Base-by-base conservation (phyloP, 1,139 yeast species). In the Kurtzmaniella quercitrusa region DNA sequence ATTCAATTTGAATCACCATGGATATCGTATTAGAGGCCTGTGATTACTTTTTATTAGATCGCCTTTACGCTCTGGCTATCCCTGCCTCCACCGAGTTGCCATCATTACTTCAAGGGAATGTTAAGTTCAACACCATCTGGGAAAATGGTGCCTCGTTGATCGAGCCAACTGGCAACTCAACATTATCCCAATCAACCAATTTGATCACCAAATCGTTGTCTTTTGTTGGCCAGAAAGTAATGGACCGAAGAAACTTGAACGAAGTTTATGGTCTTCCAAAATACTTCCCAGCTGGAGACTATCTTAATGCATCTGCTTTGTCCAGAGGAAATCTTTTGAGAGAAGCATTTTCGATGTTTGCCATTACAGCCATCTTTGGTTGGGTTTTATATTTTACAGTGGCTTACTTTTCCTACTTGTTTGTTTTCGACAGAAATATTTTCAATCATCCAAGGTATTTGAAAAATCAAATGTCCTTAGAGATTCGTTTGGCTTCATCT, bases 391-490 rank as follows among this genome's bases (percentile, higher is more conserved):
- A 93, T 65, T 71, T 89, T 42, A 50, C 65, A n/a, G 85, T 82
- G 42, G 98, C 98, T 8, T 70, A 81, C 14, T 55, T 86, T 28
- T 83, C 95, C 12, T 93, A 87, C 61, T 52, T 73, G 38, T 80
- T 83, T 53, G 82, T 93, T 23, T 93, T 88, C 61, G 98, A 93
- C 66, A 84, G 82, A 57, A 82, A 82, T 46, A 87, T 89, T 46
- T 88, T 93, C 74, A 87, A 93, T 66, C 98, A 93, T 61, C 98
- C 98, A 46, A 80, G 96, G 61, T 93, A 88, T 65, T 77, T 93
- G 66, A 93, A 93, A 63, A 91, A 93, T 66, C 98, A 93, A 68
- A 81, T 93, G 76, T 65, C 76, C 6, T 68, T 88, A 61, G 98
- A 93, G 61, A 85, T 93, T 51, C 67, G 74, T 48, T 84, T 82